These are phyloP conservation scores for Hanseniaspora taiwanica DNA, from an alignment of 805 yeast genomes.

Conservation along the genomic window DNA sequence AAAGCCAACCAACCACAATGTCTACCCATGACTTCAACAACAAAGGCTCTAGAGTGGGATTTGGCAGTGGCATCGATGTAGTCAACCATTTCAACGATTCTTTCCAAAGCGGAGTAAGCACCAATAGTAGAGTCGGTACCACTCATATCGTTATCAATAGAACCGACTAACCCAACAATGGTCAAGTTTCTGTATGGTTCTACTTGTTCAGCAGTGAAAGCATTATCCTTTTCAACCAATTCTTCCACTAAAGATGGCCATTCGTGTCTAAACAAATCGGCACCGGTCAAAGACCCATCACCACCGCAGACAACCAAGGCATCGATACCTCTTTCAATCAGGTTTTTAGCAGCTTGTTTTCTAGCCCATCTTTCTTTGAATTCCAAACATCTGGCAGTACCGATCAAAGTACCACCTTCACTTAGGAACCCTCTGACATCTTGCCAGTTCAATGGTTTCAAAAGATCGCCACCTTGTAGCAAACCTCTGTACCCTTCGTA, in stretches of 20 bases:
- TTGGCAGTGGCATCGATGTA: conserved; percentile 76
- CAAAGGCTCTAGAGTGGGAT: conserved; percentile 73
- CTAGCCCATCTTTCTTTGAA: conserved; percentile 83
- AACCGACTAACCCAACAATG: conserved; percentile 90
- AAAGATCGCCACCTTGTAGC: conserved; percentile 68
- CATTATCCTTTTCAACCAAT: conserved; percentile 40
- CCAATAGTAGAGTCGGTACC: conserved; percentile 95
- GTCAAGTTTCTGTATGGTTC: conserved; percentile 58
- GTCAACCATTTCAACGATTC: conserved; percentile 86
- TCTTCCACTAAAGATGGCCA: conserved; percentile 86
- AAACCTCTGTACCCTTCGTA: conserved; percentile 93
- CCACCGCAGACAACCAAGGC: conserved; percentile 96
- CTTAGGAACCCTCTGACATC: conserved; percentile 91
- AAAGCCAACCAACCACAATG: conserved; percentile 83
- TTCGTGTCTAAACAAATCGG: conserved; percentile 83
- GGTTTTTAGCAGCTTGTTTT: conserved; percentile 65
- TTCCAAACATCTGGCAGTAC: conserved; percentile 86
- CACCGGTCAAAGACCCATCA: conserved; percentile 97
- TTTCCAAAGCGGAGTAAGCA: conserved; percentile 82
- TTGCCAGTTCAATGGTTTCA: conserved; percentile 77
- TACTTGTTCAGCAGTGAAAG: conserved; percentile 44
- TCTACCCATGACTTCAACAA: conserved; percentile 81
- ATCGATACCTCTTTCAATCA: conserved; percentile 81
- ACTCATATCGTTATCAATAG: conserved; percentile 97
- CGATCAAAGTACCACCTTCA: conserved; percentile 90